phyloP scores from a whole-genome alignment of 306 rosid species.

The Gastrolobium villosum region DNA sequence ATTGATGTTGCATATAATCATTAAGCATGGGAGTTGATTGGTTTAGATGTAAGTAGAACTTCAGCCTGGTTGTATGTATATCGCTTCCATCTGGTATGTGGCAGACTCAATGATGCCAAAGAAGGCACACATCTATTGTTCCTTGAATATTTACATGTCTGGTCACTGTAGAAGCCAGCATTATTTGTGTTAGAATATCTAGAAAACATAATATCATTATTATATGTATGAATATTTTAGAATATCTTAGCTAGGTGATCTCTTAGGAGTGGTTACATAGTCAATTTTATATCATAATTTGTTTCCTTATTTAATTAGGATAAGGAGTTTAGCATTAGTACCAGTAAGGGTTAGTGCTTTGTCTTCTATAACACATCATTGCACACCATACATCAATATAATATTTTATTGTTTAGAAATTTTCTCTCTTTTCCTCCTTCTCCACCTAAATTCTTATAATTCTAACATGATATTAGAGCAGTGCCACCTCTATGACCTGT shows the following conservation, averaged over 20 bases:
- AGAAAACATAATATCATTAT: background rate
- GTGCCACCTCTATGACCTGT: background rate
- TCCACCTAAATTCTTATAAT: background rate
- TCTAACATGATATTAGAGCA: background rate
- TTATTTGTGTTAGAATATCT: slow-evolving; percentile 17
- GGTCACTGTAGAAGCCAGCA: background rate
- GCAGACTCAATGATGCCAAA: slow-evolving; percentile 25
- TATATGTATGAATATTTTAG: slow-evolving; percentile 5
- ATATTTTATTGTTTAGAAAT: background rate
- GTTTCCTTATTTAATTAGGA: background rate
- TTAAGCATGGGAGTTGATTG: slow-evolving; percentile 21
- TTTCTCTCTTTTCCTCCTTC: slow-evolving; percentile 1
- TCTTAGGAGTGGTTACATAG: background rate
- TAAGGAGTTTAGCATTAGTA: background rate
- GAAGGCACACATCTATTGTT: slow-evolving; percentile 10
- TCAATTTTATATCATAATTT: background rate
- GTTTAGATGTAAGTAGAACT: slow-evolving; percentile 10
- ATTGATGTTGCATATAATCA: slow-evolving; percentile 21
- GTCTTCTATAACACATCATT: background rate
- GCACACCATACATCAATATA: slow-evolving; percentile 1
- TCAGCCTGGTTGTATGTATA: slow-evolving; percentile 24
- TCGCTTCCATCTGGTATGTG: slow-evolving; percentile 22
- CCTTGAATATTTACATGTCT: slow-evolving; percentile 12
- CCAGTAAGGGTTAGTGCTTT: background rate
- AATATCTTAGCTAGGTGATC: slow-evolving; percentile 10